Percentiles rank a stretch among this genome's conserved stretches.
Evolutionary conservation across 345 rosid genomes (phyloP).

Genomic region (Populus euphratica): DNA sequence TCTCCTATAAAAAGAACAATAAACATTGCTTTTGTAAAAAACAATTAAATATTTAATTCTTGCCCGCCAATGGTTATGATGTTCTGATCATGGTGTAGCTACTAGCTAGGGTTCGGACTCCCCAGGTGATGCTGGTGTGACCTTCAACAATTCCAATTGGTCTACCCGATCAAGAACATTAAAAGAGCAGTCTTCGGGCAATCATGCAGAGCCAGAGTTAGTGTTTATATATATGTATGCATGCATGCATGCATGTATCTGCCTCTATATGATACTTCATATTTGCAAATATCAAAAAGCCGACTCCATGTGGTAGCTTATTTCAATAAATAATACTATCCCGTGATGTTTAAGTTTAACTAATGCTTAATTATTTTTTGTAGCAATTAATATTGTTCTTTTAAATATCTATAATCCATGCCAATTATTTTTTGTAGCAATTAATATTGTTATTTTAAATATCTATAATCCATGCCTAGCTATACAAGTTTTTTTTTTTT

Average conservation of each 20-base stretch:
- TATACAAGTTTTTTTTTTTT: too few species aligned
- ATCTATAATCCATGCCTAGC: too few species aligned
- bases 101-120: neutral
- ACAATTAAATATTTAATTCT: neutral
- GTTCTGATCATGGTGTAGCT: neutral
- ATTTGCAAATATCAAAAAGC: constrained; percentile 44
- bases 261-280: constrained; percentile 37
- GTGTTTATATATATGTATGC: constrained; percentile 9
- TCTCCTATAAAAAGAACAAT: neutral
- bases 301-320: constrained; percentile 42
- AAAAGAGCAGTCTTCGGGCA: constrained; percentile 10
- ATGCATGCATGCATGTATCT: constrained; percentile 14
- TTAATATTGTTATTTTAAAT: too few species aligned
- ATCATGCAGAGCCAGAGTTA: constrained; percentile 21
- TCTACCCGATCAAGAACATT: neutral
- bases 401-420: too few species aligned
- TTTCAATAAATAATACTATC: neutral
- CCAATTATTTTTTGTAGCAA: neutral
- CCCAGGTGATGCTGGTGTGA: neutral
- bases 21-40: neutral
- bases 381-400: too few species aligned
- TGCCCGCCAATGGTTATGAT: neutral
- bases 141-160: neutral
- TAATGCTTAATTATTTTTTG: neutral
- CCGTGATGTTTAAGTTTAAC: neutral